These are phyloP conservation scores for Malassezia japonica DNA, from an alignment of 1,284 basidiomycete genomes.

Conservation along the genomic window DNA sequence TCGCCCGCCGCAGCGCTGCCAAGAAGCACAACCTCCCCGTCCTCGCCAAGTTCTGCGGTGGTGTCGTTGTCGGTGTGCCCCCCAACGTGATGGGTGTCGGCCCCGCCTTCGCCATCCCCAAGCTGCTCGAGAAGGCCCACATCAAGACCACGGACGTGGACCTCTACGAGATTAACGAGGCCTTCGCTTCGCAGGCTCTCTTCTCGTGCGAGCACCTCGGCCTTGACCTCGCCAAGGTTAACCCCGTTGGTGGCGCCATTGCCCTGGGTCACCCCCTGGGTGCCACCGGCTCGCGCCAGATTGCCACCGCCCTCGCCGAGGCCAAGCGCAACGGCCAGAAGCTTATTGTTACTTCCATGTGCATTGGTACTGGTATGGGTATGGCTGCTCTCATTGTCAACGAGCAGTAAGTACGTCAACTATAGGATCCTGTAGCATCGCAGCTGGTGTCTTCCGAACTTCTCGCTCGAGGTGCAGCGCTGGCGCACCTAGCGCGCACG, in stretches of 20 bases:
- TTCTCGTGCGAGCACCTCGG: conserved; percentile 55
- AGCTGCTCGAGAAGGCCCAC: conserved; percentile 37
- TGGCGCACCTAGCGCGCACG: too few relatives aligned
- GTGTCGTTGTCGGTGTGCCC: conserved; percentile 59
- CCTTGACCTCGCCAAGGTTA: conserved; percentile 50
- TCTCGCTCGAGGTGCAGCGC: too few relatives aligned
- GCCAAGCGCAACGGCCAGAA: conserved; percentile 60
- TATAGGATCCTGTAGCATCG: too few relatives aligned
- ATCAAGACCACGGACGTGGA: conserved; percentile 39
- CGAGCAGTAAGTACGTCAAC: conserved; percentile 54
- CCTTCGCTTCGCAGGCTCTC: conserved; percentile 51
- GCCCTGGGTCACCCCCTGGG: conserved; percentile 50
- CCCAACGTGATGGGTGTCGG: conserved; percentile 48
- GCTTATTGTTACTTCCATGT: conserved; percentile 66
- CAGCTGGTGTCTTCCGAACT: too few relatives aligned
- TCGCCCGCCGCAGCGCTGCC: conserved; percentile 74
- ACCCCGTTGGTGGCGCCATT: conserved; percentile 52
- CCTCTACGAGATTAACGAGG: conserved; percentile 48
- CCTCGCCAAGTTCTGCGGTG: conserved; percentile 78
- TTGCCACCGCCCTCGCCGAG: conserved; percentile 72
- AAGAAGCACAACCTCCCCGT: conserved; percentile 82
- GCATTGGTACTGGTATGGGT: conserved; percentile 75
- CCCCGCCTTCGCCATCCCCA: conserved; percentile 46
- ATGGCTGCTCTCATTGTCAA: conserved; percentile 73
- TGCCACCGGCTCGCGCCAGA: conserved; percentile 68